Conservation (phyloP, 1,139 yeast genomes). For the Ogataea hybrid region DNA sequence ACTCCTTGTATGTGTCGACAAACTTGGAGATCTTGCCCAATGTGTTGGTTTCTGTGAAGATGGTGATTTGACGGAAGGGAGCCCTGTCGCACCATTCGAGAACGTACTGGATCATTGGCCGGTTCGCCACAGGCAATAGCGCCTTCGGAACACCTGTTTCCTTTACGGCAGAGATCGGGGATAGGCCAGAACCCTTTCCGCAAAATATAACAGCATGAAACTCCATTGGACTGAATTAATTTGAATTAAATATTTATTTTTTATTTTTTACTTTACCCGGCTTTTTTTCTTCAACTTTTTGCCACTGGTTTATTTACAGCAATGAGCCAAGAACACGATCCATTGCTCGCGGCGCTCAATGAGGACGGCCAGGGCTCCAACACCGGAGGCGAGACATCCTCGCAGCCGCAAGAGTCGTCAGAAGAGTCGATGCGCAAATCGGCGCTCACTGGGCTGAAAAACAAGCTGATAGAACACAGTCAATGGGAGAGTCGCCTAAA, state of each 20-base stretch:
- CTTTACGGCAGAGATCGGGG: constrained; percentile 66
- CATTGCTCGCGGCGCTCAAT: constrained; percentile 68
- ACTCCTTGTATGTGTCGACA: constrained; percentile 31
- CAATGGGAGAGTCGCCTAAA: constrained; percentile 93
- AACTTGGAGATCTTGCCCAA: constrained; percentile 29
- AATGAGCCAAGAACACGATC: constrained; percentile 71
- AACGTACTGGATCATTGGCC: constrained; percentile 86
- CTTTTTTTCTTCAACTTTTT: constrained; percentile 9
- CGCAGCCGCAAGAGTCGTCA: constrained; percentile 4
- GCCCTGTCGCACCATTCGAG: constrained; percentile 94
- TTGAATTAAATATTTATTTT: neutral
- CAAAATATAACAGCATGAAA: constrained; percentile 89
- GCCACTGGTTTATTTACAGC: constrained; percentile 12
- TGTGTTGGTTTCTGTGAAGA: constrained; percentile 44
- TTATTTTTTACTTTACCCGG: constrained; percentile 9
- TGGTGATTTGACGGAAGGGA: constrained; percentile 61
- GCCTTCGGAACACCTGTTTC: constrained; percentile 76
- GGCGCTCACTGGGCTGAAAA: constrained; percentile 78
- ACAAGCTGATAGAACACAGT: constrained; percentile 87
- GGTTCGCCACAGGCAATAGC: constrained; percentile 82
- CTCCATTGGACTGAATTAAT: constrained; percentile 54
- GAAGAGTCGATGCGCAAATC: constrained; percentile 47
- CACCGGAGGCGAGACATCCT: neutral
- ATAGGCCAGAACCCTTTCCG: constrained; percentile 72
- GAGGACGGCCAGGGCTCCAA: constrained; percentile 58